A percentile compares a stretch with the other conserved stretches of the same genome.
These are phyloP conservation scores for Eustoma russellianum DNA, from an alignment of 257 asterid species.

Conservation along the genomic window DNA sequence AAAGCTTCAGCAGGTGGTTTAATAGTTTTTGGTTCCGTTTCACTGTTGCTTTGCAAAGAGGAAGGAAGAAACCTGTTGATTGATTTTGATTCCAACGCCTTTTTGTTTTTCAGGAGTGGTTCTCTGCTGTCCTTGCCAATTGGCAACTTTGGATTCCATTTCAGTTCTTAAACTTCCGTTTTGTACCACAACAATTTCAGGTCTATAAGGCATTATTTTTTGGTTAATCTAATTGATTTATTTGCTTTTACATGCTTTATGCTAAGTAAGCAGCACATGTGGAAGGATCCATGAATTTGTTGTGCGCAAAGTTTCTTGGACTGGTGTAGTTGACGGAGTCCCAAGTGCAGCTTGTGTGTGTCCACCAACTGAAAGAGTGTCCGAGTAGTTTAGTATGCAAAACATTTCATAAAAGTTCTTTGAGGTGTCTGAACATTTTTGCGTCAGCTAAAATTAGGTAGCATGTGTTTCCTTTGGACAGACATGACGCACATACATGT, in stretches of 20 bases:
- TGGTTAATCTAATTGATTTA: background rate
- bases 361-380: too few relatives aligned
- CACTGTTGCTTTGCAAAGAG: background rate
- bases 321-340: background rate
- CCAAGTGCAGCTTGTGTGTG: too few relatives aligned
- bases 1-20: constrained; percentile 70
- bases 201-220: constrained; percentile 23
- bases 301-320: background rate
- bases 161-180: constrained; percentile 87
- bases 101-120: constrained; percentile 82
- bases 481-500: too few relatives aligned
- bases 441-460: too few relatives aligned
- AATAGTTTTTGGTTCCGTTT: background rate
- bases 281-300: background rate
- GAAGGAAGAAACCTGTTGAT: background rate
- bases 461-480: too few relatives aligned
- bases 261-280: background rate
- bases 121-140: constrained; percentile 79
- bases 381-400: too few relatives aligned
- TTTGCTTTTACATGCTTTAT: background rate
- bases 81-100: too few relatives aligned
- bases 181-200: constrained; percentile 96
- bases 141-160: constrained; percentile 99
- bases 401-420: too few relatives aligned
- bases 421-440: too few relatives aligned